Evolutionary conservation across 73 alveolate species (phyloP).

Genomic region (Halteria grandinella): DNA sequence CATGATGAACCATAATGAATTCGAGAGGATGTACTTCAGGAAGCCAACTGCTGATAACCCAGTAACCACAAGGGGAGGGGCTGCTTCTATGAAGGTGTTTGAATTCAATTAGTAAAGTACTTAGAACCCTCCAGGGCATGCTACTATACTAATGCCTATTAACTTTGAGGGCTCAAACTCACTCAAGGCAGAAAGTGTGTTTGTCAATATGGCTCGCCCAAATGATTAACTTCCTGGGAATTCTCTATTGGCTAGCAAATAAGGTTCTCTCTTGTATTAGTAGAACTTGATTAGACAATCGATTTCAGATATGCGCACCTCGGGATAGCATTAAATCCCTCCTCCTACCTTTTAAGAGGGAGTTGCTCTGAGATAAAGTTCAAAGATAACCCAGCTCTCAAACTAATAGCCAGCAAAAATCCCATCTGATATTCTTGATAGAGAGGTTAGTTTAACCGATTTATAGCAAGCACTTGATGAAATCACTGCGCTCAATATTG

Average conservation of each 20-base stretch:
- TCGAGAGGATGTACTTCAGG: constrained; percentile 24
- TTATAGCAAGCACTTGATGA: constrained; percentile 23
- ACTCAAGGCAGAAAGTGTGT: constrained; percentile 31
- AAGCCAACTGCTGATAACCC: neutral
- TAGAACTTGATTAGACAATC: neutral
- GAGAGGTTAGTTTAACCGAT: constrained; percentile 12
- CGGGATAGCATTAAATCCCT: neutral
- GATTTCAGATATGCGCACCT: neutral
- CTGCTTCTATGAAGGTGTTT: neutral
- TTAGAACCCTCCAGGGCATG: neutral
- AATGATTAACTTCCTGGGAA: neutral
- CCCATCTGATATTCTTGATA: constrained; percentile 5
- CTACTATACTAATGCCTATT: neutral
- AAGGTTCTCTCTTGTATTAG: neutral
- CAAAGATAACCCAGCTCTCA: neutral
- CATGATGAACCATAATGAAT: constrained; percentile 32
- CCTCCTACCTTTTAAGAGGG: neutral
- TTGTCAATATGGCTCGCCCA: neutral
- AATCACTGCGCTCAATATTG: constrained; percentile 31
- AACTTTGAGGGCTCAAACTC: constrained; percentile 40
- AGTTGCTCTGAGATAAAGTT: neutral
- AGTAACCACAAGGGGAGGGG: neutral
- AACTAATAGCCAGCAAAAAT: neutral
- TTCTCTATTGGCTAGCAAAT: neutral
- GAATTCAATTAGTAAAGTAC: neutral